Base-by-base conservation (phyloP, 495 filamentous ascomycete species). In the Neurospora sp. region DNA sequence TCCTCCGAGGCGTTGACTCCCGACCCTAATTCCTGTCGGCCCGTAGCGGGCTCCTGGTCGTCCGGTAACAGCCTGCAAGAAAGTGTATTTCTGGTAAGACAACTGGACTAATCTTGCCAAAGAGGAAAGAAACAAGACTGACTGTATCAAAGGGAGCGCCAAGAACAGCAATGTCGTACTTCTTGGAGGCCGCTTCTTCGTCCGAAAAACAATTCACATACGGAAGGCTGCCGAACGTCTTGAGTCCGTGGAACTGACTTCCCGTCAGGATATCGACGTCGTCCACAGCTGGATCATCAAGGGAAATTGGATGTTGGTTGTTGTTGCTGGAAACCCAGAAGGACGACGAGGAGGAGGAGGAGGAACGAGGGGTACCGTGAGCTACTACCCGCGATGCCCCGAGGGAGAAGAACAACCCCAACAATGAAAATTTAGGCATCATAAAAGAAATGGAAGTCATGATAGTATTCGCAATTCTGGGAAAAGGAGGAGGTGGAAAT, bases 21-120 rank as follows among this genome's bases (percentile, higher is more conserved):
- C 92, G 87, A 93, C 89, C 80, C 93, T 87, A 77, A 96, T 96
- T 37, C 91, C 92, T 70, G 86, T 89, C 12, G 93, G 93, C 2
- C 93, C 93, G 76, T 94, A 97, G 40, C 93, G 88, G 41, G 93
- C 93, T 70, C 93, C 93, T 6, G 93, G 93, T 74, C 93, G 72
- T 20, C 72, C 72, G 23, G 72, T 73, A 3, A 71, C 66, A 16
- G 54, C 54, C 54, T 62, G 23, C 27, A 31, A 62, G 14, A 23
- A 31, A 6, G 23, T 16, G 27, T 16, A 16, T 31, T 31, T 35
- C 14, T 9, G 23, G 27, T 66, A 35, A 66, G 54, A 66, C 12
- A 18, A 66, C 12, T 18, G 54, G 31, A 39, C 46, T 62, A 69
- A 20, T 39, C 8, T 39, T 70, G 46, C 41, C 42, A 16, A 14